Evolutionary conservation across 2,329 filamentous ascomycete genomes (phyloP).

Genomic region (Diaporthe humulicola): DNA sequence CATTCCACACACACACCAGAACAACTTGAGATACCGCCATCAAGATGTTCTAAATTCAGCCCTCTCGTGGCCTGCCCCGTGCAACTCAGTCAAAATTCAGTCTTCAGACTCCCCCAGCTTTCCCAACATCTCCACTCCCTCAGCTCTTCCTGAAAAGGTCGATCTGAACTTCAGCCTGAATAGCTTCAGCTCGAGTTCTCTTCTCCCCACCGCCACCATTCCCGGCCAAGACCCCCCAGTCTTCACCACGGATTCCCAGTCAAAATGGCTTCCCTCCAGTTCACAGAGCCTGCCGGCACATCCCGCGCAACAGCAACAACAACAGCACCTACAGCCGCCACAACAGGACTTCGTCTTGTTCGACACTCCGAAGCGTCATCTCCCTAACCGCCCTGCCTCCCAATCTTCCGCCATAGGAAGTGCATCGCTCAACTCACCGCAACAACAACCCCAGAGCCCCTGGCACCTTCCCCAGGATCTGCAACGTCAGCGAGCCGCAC

Average conservation of each 20-base stretch:
- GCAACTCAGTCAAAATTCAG: slow-evolving; percentile 64
- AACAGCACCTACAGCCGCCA: slow-evolving; percentile 60
- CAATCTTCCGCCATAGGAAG: slow-evolving; percentile 55
- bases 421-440: slow-evolving; percentile 61
- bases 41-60: slow-evolving; percentile 72
- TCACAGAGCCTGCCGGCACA: slow-evolving; percentile 73
- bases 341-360: slow-evolving; percentile 86
- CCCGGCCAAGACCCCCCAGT: slow-evolving; percentile 76
- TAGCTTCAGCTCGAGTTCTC: slow-evolving; percentile 70
- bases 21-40: slow-evolving; percentile 54
- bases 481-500: slow-evolving; percentile 71
- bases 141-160: slow-evolving; percentile 69
- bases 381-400: slow-evolving; percentile 57
- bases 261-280: slow-evolving; percentile 85
- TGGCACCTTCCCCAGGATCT: slow-evolving; percentile 42
- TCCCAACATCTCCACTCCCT: slow-evolving; percentile 62
- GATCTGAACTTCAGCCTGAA: slow-evolving; percentile 75
- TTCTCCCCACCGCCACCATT: slow-evolving; percentile 70
- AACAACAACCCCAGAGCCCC: slow-evolving; percentile 51
- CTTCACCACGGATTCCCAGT: slow-evolving; percentile 86
- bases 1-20: slow-evolving; percentile 46
- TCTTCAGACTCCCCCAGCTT: slow-evolving; percentile 55
- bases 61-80: slow-evolving; percentile 51
- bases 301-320: slow-evolving; percentile 69
- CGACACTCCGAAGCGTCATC: slow-evolving; percentile 65